Evolutionary conservation across 2,329 filamentous ascomycete species (phyloP), one percentile per base, ranked within the genome.

Genomic region (Fusarium camptoceras): DNA sequence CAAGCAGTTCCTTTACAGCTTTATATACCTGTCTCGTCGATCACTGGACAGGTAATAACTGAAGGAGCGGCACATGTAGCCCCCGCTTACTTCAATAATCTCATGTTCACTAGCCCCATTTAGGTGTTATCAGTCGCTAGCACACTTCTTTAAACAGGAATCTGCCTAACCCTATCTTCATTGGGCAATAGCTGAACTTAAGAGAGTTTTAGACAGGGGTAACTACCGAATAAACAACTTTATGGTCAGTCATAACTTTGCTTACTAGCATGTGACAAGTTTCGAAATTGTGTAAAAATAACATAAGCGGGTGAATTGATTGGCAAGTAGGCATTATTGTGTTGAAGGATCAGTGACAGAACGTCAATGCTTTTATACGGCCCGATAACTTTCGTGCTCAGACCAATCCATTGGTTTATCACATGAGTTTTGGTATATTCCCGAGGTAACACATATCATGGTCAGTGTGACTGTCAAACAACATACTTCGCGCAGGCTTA

Each of bases 1-100:
- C 3, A 9, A 15, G 11, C 1, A 34, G 28, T 4, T 4, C 5
- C 0, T 15, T 4, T 4, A n/a, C 11, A 3, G 0, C 10, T 34
- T 50, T 34, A 25, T 37, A 50, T 22, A 11, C 5, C 7, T 0
- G 1, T n/a, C 8, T 11, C 8, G 4, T 14, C 6, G 27, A 51
- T 4, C 12, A 24, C 10, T 49, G 1, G 14, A 20, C 5, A 16
- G 11, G 1, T 39, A 18, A 24, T 20, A 8, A 8, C 8, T 12
- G 4, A 6, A 51, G 4, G 6, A 9, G 24, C 12, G 31, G 31
- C 31, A 51, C 48, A 20, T 51, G 31, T 41, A 12, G n/a, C n/a
- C n/a, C 16, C 48, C 24, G 31, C 24, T 51, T 51, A 51, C 47
- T 24, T 12, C 3, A 10, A 27, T 4, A 4, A 12, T 51, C 22